Evolutionary conservation across 2,329 filamentous ascomycete genomes (phyloP).

Genomic region (Daldinia eschscholtzii): DNA sequence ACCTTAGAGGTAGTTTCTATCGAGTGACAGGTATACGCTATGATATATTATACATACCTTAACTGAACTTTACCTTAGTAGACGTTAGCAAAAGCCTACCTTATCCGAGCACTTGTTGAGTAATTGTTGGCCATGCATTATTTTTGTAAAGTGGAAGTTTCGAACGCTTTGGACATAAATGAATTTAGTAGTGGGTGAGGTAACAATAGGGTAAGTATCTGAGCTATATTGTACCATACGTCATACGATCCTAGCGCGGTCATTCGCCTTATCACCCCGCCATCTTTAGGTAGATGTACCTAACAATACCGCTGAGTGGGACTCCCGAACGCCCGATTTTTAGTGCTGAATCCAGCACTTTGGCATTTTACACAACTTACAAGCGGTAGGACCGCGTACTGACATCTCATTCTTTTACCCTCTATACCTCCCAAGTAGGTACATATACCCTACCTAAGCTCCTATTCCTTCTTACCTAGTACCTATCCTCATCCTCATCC

Average conservation of each 20-base stretch:
- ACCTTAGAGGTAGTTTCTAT: neutral
- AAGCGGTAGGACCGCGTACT: neutral
- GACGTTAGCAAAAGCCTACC: too few species aligned
- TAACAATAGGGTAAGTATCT: conserved; percentile 2
- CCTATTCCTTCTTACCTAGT: neutral
- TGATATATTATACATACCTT: too few species aligned
- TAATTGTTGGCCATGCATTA: too few species aligned
- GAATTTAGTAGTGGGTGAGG: neutral
- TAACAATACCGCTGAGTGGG: conserved; percentile 5
- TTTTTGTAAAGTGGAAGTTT: too few species aligned
- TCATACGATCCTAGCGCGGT: conserved; percentile 13
- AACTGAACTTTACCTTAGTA: too few species aligned
- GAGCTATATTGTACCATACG: conserved; percentile 6
- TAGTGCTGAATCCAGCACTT: conserved; percentile 3
- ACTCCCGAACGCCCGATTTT: conserved; percentile 6
- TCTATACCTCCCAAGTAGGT: neutral
- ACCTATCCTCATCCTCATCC: neutral
- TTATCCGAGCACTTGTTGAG: too few species aligned
- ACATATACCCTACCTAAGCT: neutral
- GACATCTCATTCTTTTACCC: neutral
- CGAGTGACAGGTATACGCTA: neutral
- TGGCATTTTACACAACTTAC: neutral
- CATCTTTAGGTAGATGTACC: conserved; percentile 8
- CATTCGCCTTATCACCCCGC: conserved; percentile 15
- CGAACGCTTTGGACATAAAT: neutral